Percentiles rank a stretch among this genome's conserved stretches.
Evolutionary conservation across 768 basidiomycete species (phyloP).

Genomic region (Mycena rebaudengoi): DNA sequence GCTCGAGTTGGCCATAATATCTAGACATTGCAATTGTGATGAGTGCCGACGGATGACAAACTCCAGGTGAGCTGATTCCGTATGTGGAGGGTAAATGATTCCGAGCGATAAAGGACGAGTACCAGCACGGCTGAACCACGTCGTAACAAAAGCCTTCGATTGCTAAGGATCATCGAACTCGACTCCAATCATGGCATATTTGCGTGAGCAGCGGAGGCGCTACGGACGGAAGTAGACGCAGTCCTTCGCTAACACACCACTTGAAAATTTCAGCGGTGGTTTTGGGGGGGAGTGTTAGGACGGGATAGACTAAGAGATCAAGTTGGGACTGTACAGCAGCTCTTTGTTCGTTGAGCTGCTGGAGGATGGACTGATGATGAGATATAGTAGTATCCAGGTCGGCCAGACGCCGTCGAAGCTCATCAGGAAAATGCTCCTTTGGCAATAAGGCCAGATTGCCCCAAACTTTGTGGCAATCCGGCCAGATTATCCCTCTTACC

Average conservation of each 20-base stretch:
- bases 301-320: conserved; percentile 11
- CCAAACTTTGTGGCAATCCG: no score
- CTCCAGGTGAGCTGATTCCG: not conserved
- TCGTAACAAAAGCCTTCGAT: not conserved
- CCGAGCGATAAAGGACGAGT: conserved; percentile 6
- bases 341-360: not conserved
- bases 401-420: not conserved
- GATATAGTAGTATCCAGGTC: not conserved
- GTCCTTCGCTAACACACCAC: not conserved
- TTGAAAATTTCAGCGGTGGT: conserved; percentile 12
- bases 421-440: no score
- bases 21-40: conserved; percentile 3
- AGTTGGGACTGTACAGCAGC: not conserved
- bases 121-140: conserved; percentile 18
- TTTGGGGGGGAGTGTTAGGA: conserved; percentile 13
- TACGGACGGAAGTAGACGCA: not conserved
- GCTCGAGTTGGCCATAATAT: not conserved
- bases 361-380: not conserved
- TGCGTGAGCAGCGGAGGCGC: conserved; percentile 5
- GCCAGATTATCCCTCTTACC: no score
- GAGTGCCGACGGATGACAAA: conserved; percentile 1
- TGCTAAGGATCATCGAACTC: not conserved
- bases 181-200: conserved; percentile 17
- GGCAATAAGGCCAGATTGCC: no score
- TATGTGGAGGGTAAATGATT: not conserved